Percentiles rank a stretch among this genome's conserved stretches.
Evolutionary conservation across 192 early-diverging fungal genomes (phyloP).

Genomic region (Phlyctochytrium arcticum): DNA sequence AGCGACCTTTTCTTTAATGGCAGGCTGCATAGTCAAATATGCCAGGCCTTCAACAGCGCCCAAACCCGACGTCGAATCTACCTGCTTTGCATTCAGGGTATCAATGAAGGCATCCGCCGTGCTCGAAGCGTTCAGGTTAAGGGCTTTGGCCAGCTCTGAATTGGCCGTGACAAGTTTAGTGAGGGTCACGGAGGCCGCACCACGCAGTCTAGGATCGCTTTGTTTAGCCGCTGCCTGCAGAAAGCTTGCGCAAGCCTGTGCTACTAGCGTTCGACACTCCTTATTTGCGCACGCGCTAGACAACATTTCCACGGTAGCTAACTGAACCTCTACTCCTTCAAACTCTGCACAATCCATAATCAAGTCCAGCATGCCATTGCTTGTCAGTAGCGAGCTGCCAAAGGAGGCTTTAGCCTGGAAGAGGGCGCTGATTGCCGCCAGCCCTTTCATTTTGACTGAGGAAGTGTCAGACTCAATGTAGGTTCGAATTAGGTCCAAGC

Average conservation of each 20-base stretch:
- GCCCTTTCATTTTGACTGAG: slow-evolving; percentile 4
- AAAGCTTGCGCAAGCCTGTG: slow-evolving; percentile 13
- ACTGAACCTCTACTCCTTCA: slow-evolving; percentile 63
- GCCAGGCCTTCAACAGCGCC: slow-evolving; percentile 77
- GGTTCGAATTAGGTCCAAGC: not conserved
- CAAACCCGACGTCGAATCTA: slow-evolving; percentile 30
- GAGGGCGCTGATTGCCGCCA: slow-evolving; percentile 54
- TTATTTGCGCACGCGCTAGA: slow-evolving; percentile 60
- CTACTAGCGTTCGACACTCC: slow-evolving; percentile 53
- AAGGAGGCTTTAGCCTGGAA: slow-evolving; percentile 56
- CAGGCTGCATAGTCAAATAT: slow-evolving; percentile 68
- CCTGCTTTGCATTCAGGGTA: slow-evolving; percentile 40
- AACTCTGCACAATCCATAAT: slow-evolving; percentile 78
- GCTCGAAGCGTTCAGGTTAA: slow-evolving; percentile 19
- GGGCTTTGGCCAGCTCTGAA: slow-evolving; percentile 5
- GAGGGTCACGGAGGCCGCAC: slow-evolving; percentile 28
- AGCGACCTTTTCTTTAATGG: slow-evolving; percentile 65
- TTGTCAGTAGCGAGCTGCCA: slow-evolving; percentile 49
- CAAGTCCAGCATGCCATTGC: slow-evolving; percentile 63
- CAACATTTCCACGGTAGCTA: slow-evolving; percentile 53
- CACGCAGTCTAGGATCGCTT: not conserved
- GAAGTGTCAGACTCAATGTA: slow-evolving; percentile 4
- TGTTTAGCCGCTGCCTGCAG: slow-evolving; percentile 12
- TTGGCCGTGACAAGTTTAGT: slow-evolving; percentile 37
- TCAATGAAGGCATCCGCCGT: slow-evolving; percentile 53